A percentile compares a stretch with the other conserved stretches of the same genome.
Evolutionary conservation across 495 filamentous ascomycete genomes (phyloP).

Genomic region (Letharia columbiana): DNA sequence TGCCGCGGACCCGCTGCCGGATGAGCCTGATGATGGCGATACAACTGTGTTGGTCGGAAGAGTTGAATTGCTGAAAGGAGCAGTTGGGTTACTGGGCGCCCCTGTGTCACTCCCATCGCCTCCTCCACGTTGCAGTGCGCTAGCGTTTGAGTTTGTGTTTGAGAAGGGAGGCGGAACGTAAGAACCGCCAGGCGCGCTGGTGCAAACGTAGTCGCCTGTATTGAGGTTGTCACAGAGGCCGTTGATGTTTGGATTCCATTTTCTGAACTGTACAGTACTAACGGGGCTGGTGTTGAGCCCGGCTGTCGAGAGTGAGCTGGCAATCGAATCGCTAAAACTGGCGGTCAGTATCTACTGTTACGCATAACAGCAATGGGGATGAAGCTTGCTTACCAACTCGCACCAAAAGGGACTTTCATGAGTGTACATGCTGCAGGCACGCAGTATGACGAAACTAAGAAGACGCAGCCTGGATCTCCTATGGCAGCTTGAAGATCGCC

Average conservation of each 20-base stretch:
- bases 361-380: no score
- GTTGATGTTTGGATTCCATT: conserved; percentile 20
- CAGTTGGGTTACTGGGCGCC: background rate
- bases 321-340: conserved; percentile 14
- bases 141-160: conserved; percentile 2
- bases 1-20: conserved; percentile 1
- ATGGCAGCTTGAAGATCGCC: conserved; percentile 24
- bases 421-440: conserved; percentile 14
- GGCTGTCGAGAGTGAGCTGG: conserved; percentile 9
- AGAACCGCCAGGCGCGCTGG: conserved; percentile 17
- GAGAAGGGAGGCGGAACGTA: conserved; percentile 11
- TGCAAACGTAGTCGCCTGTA: conserved; percentile 16
- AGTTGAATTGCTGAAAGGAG: background rate
- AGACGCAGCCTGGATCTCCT: conserved; percentile 9
- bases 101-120: conserved; percentile 6
- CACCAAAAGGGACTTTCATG: background rate
- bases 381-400: background rate
- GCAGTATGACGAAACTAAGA: conserved; percentile 14
- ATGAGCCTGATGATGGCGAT: conserved; percentile 9
- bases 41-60: background rate
- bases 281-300: conserved; percentile 5
- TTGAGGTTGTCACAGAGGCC: conserved; percentile 19
- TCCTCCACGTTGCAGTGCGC: conserved; percentile 14
- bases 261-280: conserved; percentile 11
- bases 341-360: conserved; percentile 5